Conservation (phyloP, 345 rosid species). For the Linum tenue region DNA sequence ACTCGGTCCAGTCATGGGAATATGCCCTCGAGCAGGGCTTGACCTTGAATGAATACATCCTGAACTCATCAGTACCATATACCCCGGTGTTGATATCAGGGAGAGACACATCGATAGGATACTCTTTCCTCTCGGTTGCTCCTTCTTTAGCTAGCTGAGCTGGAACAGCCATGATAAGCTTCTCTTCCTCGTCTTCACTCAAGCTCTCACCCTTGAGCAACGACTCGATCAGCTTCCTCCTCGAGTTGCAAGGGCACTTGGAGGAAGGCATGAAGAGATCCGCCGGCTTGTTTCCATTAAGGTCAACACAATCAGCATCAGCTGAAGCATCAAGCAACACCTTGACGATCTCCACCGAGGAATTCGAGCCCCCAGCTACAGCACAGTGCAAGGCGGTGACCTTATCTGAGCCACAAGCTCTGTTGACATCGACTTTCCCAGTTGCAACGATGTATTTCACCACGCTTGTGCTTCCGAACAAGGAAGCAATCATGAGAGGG, state of each 20-base stretch:
- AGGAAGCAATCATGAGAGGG: conserved; percentile 81
- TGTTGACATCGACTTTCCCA: conserved; percentile 50
- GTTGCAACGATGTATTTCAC: conserved; percentile 40
- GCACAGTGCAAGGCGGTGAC: conserved; percentile 86
- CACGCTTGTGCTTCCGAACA: conserved; percentile 70
- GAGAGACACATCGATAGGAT: conserved; percentile 68
- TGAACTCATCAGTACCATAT: conserved; percentile 82
- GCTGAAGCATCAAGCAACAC: conserved; percentile 57
- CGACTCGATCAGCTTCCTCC: conserved; percentile 47
- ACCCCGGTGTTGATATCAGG: conserved; percentile 79
- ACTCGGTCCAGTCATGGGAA: conserved; percentile 95
- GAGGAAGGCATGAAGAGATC: conserved; percentile 40
- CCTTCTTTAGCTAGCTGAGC: conserved; percentile 31
- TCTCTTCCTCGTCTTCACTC: conserved; percentile 24
- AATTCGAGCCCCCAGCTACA: conserved; percentile 52
- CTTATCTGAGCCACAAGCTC: conserved; percentile 57
- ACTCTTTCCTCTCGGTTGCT: conserved; percentile 69
- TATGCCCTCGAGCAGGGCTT: conserved; percentile 95
- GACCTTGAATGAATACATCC: conserved; percentile 84
- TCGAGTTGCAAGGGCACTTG: conserved; percentile 29
- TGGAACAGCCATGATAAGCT: conserved; percentile 30
- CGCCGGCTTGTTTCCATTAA: conserved; percentile 45
- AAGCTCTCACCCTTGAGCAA: conserved; percentile 32
- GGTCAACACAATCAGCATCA: conserved; percentile 48
- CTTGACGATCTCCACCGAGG: conserved; percentile 49